Evolutionary conservation across 2,329 filamentous ascomycete species (phyloP), one percentile per base, ranked within the genome.

Genomic region (Xylaria sp.): DNA sequence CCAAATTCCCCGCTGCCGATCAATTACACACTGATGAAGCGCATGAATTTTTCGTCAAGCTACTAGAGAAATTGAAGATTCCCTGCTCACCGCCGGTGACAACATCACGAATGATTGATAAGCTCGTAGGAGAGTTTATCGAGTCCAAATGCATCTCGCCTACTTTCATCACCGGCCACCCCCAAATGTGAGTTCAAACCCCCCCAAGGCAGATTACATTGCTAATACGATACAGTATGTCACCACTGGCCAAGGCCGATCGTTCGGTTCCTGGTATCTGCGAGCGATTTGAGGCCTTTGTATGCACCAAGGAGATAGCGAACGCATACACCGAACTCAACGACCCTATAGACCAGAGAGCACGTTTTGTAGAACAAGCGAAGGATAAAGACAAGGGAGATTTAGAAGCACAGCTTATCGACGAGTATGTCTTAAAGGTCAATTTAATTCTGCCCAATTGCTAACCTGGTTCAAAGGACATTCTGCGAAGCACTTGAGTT

Each of bases 231-330:
- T 54, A 20, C 28, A 73, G 71, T 20, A 97, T 98, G 95, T 96
- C 93, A 18, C 96, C 96, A 9, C 87, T 99, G 20, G 96, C 96
- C 85, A 99, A 99, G 88, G 94, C 94, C 82, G 93, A 98, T 83
- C 92, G 96, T 74, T 83, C 86, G 56, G 89, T 89, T 72, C 88
- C 91, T 63, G 96, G 95, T 77, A 88, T 99, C 41, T 98, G 94
- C 81, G 96, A 99, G 86, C 92, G 96, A 65, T 98, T 98, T 81
- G 96, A 99, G 84, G 94, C 93, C 12, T 99, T 99, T 75, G 96
- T 98, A 55, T 94, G 92, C 86, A 97, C 94, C 87, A 97, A 96
- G 89, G 95, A 98, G 81, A 98, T 98, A 75, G 92, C 91, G 78
- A 98, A 99, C 79, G 94, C 94, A 6, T 86, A 79, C 69, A 98